These are phyloP conservation scores for Pestalotiopsis sp. DNA, from an alignment of 2,329 filamentous ascomycete species.

Conservation along the genomic window DNA sequence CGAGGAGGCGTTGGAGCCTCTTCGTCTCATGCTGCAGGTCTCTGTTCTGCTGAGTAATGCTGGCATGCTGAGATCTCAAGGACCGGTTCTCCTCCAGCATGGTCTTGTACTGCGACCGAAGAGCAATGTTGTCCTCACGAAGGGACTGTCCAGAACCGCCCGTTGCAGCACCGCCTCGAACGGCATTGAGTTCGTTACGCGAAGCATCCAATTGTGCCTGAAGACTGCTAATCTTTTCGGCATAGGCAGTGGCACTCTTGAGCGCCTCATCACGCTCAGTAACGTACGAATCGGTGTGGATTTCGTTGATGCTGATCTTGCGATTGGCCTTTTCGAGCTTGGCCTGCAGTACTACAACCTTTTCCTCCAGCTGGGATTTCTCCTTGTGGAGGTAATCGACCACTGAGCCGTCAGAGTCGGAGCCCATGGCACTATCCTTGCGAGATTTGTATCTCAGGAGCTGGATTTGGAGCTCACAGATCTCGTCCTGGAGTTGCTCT, in stretches of 20 bases:
- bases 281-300: slow-evolving; percentile 63
- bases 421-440: slow-evolving; percentile 46
- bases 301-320: slow-evolving; percentile 64
- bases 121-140: slow-evolving; percentile 42
- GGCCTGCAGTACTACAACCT: slow-evolving; percentile 61
- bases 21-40: slow-evolving; percentile 42
- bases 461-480: slow-evolving; percentile 52
- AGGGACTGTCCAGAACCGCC: slow-evolving; percentile 40
- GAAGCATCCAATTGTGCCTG: slow-evolving; percentile 45
- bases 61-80: slow-evolving; percentile 42
- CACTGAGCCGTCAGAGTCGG: slow-evolving; percentile 44
- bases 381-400: slow-evolving; percentile 50
- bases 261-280: slow-evolving; percentile 69
- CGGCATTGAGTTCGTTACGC: slow-evolving; percentile 40
- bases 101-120: slow-evolving; percentile 46
- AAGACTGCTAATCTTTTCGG: slow-evolving; percentile 51
- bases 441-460: slow-evolving; percentile 45
- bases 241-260: slow-evolving; percentile 57
- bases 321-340: slow-evolving; percentile 65
- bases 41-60: slow-evolving; percentile 45
- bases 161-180: slow-evolving; percentile 24
- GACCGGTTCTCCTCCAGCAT: slow-evolving; percentile 47
- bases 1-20: slow-evolving; percentile 29
- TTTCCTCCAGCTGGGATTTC: slow-evolving; percentile 63
- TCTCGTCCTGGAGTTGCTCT: slow-evolving; percentile 53